phyloP scores from a whole-genome alignment of 1,284 basidiomycete genomes.

The Ceratobasidium sp. region DNA sequence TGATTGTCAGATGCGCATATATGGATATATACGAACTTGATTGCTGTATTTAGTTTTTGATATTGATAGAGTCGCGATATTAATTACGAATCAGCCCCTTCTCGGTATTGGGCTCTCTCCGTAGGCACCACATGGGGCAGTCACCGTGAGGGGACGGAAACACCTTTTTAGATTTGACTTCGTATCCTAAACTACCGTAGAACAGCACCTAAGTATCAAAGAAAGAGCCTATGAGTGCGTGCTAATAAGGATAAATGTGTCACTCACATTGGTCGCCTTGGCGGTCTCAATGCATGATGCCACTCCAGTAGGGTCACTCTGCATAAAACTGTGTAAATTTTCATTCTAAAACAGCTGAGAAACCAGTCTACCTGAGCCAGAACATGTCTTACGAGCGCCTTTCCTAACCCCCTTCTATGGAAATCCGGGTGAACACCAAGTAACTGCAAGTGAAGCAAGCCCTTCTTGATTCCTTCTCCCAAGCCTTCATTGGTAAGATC shows the following conservation, averaged over 20 bases:
- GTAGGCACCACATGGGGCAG: slow-evolving; percentile 13
- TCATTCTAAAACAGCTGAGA: not conserved
- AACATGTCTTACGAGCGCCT: slow-evolving; percentile 1
- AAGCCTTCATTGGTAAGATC: slow-evolving; percentile 1
- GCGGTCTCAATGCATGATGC: slow-evolving; percentile 8
- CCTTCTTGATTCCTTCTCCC: slow-evolving; percentile 9
- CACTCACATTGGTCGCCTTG: slow-evolving; percentile 7
- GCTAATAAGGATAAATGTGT: not conserved
- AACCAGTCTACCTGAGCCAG: slow-evolving; percentile 2
- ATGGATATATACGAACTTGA: too few relatives aligned
- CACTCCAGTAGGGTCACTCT: slow-evolving; percentile 10
- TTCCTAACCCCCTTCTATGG: slow-evolving; percentile 9
- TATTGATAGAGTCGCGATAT: too few relatives aligned
- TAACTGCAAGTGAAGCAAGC: slow-evolving; percentile 15
- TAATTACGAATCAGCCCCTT: too few relatives aligned
- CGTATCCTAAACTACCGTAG: slow-evolving; percentile 11
- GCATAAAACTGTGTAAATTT: not conserved
- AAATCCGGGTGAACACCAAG: slow-evolving; percentile 30
- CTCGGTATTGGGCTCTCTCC: slow-evolving; percentile 6
- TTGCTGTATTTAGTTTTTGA: too few relatives aligned
- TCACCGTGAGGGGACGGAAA: slow-evolving; percentile 19
- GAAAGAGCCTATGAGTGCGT: not conserved
- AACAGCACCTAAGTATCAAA: not conserved
- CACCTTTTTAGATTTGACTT: not conserved
- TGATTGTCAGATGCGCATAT: too few relatives aligned